Percentiles rank a stretch among this genome's conserved stretches.
Evolutionary conservation across 2,329 filamentous ascomycete genomes (phyloP).

Genomic region (Ophiostoma tasmaniense): DNA sequence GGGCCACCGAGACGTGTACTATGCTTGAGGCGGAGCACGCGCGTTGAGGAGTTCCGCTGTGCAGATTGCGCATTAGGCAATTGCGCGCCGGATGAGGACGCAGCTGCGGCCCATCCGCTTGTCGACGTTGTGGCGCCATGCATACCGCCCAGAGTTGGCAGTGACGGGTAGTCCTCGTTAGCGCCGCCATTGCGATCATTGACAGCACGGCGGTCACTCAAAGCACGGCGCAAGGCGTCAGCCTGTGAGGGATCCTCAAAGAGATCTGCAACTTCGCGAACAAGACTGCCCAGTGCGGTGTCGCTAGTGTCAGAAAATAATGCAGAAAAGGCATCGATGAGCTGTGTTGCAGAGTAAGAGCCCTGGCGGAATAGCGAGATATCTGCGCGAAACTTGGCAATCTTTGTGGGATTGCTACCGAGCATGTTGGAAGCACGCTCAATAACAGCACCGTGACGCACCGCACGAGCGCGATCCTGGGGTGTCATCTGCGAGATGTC

Average conservation of each 20-base stretch:
- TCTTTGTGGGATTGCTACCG: conserved; percentile 64
- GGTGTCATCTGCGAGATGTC: conserved; percentile 51
- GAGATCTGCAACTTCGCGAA: conserved; percentile 85
- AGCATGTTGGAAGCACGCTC: conserved; percentile 78
- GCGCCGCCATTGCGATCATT: conserved; percentile 28
- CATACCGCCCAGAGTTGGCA: conserved; percentile 67
- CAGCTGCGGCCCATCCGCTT: conserved; percentile 53
- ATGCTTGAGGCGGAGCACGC: conserved; percentile 52
- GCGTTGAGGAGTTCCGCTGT: conserved; percentile 40
- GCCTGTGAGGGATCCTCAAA: conserved; percentile 76
- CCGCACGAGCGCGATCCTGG: conserved; percentile 70
- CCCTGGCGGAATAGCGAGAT: conserved; percentile 71
- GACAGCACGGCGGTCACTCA: conserved; percentile 87
- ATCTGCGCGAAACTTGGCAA: conserved; percentile 66
- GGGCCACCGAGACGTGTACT: conserved; percentile 40
- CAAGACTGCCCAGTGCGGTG: conserved; percentile 73
- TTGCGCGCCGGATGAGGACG: conserved; percentile 38
- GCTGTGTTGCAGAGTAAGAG: conserved; percentile 59
- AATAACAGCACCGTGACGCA: conserved; percentile 76
- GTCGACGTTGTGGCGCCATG: conserved; percentile 50
- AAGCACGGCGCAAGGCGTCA: conserved; percentile 67
- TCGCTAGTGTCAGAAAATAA: conserved; percentile 73
- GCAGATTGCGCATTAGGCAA: conserved; percentile 28
- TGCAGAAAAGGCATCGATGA: conserved; percentile 81
- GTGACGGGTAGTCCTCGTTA: conserved; percentile 87